Evolutionary conservation across 148 eudicot genomes (phyloP), one percentile per base, ranked within the genome.

Genomic region (Chenopodium album): DNA sequence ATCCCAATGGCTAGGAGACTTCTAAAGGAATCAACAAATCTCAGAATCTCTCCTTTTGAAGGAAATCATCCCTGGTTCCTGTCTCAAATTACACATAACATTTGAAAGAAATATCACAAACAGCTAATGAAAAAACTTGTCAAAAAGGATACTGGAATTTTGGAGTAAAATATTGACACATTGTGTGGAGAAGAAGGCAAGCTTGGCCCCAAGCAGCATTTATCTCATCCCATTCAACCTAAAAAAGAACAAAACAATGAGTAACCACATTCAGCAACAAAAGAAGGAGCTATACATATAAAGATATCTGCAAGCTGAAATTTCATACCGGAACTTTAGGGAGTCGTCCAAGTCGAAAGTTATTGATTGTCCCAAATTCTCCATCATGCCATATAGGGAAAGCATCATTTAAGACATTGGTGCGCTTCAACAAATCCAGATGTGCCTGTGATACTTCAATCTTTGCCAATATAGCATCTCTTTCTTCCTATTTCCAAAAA

Each of bases 141-240:
- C 5, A 67, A 26, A 82, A 87, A 93, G 94, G 98, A 96, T 96
- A 96, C 99, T 81, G 89, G 84, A 94, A 96, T 86, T 92, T 96
- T 44, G 99, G 99, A 46, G 92, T 85, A 81, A 91, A 96, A 86
- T 96, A 90, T 83, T 96, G 99, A 82, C 97, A 91, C 97, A 94
- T 96, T 28, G 99, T 96, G 79, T 96, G 99, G 76, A 96, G 97
- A 80, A 96, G 98, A 83, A 96, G 92, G 81, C 99, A 94, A 50
- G 99, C 99, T 87, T 94, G 98, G 78, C 99, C 99, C 99, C 99
- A 94, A 74, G 99, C 98, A 82, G 99, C 99, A 89, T 96, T 96
- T 87, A 94, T 92, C 91, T 96, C 99, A 86, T 96, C 99, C 99
- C 99, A 96, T 80, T 96, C 99, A 80, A 96, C 97, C 99, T 96